Conservation (phyloP, 768 basidiomycete genomes). For the Vararia minispora region DNA sequence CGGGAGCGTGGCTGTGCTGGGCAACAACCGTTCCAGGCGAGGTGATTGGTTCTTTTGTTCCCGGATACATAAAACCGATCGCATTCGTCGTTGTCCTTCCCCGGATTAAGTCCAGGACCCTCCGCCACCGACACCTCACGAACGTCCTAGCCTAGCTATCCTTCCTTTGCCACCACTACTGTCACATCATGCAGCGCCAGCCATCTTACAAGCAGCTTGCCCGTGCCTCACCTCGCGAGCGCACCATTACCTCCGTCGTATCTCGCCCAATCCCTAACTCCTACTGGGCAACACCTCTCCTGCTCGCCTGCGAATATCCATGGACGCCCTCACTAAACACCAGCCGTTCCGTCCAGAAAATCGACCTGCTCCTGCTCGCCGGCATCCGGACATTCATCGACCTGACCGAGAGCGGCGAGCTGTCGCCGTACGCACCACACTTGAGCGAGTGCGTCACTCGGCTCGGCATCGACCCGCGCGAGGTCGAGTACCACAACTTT, state of each 20-base stretch:
- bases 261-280: conserved; percentile 70
- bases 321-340: conserved; percentile 42
- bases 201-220: too few species aligned
- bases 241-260: conserved; percentile 5
- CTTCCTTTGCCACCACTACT: too few species aligned
- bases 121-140: too few species aligned
- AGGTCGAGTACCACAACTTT: conserved; percentile 69
- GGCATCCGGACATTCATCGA: conserved; percentile 78
- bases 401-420: conserved; percentile 73
- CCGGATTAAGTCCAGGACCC: too few species aligned
- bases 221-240: too few species aligned
- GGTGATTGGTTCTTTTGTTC: too few species aligned
- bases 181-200: too few species aligned
- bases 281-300: conserved; percentile 66
- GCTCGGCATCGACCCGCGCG: conserved; percentile 40
- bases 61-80: too few species aligned
- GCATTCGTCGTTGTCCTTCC: too few species aligned
- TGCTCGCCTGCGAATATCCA: conserved; percentile 77
- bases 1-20: too few species aligned
- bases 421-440: conserved; percentile 49
- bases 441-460: conserved; percentile 41
- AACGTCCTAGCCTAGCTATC: too few species aligned
- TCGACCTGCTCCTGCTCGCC: conserved; percentile 59
- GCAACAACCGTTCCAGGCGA: too few species aligned
- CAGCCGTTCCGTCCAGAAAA: conserved; percentile 36